These are phyloP conservation scores for Carnegiea gigantea DNA, from an alignment of 179 eudicot genomes.

Conservation along the genomic window DNA sequence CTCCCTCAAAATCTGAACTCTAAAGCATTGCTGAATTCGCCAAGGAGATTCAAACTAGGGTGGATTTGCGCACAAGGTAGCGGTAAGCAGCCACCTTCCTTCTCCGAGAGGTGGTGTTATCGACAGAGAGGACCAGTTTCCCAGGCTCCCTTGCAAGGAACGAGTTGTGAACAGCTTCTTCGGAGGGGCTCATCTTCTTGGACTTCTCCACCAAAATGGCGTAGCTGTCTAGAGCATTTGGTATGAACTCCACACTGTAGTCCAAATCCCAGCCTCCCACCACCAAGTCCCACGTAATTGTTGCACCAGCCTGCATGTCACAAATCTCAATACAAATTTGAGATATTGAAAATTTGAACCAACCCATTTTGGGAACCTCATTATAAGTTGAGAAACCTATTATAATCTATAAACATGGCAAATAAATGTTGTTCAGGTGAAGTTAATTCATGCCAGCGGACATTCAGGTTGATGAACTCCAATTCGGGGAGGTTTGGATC, in stretches of 20 bases:
- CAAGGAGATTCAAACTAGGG: slow-evolving; percentile 14
- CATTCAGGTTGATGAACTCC: too few species aligned
- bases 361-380: neutral
- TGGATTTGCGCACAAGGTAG: slow-evolving; percentile 66
- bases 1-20: slow-evolving; percentile 18
- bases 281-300: slow-evolving; percentile 93
- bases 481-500: too few species aligned
- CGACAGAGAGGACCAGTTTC: slow-evolving; percentile 76
- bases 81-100: slow-evolving; percentile 90
- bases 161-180: slow-evolving; percentile 75
- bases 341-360: neutral
- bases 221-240: slow-evolving; percentile 70
- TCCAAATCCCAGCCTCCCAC: slow-evolving; percentile 99
- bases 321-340: neutral
- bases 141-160: slow-evolving; percentile 70
- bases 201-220: slow-evolving; percentile 71
- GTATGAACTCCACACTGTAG: slow-evolving; percentile 80
- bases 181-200: slow-evolving; percentile 47
- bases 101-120: slow-evolving; percentile 69
- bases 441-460: neutral
- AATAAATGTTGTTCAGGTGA: neutral
- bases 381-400: neutral
- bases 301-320: slow-evolving; percentile 56
- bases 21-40: neutral
- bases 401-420: neutral